These are phyloP conservation scores for Dioszegia aurantiaca DNA, from an alignment of 768 basidiomycete species.

Conservation along the genomic window DNA sequence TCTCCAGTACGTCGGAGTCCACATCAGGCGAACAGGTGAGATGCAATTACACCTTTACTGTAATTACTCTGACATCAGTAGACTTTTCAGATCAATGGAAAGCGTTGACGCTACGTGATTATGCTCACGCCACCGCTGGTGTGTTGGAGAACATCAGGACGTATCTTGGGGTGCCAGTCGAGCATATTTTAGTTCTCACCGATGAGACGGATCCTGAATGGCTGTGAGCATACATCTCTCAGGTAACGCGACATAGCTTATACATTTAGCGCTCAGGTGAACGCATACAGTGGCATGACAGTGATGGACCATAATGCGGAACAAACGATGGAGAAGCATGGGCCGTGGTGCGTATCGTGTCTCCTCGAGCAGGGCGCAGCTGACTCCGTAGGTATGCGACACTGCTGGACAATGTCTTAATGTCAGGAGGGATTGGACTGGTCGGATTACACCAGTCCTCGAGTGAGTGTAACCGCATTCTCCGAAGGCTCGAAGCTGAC, in stretches of 20 bases:
- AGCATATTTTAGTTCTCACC: conserved; percentile 7
- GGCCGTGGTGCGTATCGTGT: background rate
- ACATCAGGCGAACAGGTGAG: conserved; percentile 15
- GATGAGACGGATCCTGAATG: conserved; percentile 20
- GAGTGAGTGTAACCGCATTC: background rate
- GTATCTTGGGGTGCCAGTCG: background rate
- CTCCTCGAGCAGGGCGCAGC: background rate
- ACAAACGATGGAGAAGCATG: background rate
- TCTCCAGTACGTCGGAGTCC: conserved; percentile 11
- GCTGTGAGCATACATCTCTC: conserved; percentile 10
- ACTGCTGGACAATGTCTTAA: background rate
- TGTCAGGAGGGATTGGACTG: background rate
- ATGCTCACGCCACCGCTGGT: background rate
- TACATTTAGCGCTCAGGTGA: background rate
- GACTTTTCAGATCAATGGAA: background rate
- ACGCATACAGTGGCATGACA: background rate
- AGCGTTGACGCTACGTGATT: conserved; percentile 1
- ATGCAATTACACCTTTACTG: background rate
- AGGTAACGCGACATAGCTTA: background rate
- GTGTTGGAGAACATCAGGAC: conserved; percentile 6
- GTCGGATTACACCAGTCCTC: background rate
- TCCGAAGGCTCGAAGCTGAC: background rate
- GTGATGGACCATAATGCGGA: background rate
- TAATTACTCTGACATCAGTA: background rate
- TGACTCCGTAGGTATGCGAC: background rate